Conservation (phyloP, 1,284 basidiomycete species). For the Rhodotorula sp. region DNA sequence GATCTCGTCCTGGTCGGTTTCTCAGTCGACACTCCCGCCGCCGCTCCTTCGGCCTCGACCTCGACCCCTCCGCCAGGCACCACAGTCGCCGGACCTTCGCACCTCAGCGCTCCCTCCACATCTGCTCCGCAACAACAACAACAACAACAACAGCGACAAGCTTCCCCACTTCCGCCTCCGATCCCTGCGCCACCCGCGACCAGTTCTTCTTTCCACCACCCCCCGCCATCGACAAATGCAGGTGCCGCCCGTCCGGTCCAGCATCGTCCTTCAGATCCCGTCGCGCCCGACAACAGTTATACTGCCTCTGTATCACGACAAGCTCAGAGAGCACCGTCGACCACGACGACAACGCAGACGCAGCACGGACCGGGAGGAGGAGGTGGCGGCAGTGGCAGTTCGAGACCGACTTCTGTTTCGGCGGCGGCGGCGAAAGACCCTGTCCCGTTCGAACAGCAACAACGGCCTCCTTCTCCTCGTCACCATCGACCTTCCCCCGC, state of each 20-base stretch:
- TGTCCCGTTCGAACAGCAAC: not conserved
- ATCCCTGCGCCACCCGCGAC: not conserved
- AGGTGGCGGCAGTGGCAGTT: not conserved
- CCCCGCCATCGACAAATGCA: no score
- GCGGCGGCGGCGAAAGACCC: no score
- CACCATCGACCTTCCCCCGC: not conserved
- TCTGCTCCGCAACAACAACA: not conserved
- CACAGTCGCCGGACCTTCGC: no score
- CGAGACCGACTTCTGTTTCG: no score
- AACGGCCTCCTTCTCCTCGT: not conserved
- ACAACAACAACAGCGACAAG: not conserved
- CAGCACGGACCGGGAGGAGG: not conserved
- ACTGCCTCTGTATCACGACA: no score
- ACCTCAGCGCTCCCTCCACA: not conserved
- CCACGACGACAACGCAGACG: not conserved
- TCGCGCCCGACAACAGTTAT: no score
- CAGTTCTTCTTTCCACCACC: no score
- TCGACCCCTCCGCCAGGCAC: no score
- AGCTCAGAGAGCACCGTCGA: no score
- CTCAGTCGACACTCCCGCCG: slow-evolving; percentile 32
- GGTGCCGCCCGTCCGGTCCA: no score
- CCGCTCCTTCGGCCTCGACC: not conserved
- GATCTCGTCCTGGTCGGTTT: slow-evolving; percentile 40
- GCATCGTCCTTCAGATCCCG: no score
- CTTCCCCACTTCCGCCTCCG: not conserved